Base-by-base conservation (phyloP, 306 rosid species). In the Quercus gilva region DNA sequence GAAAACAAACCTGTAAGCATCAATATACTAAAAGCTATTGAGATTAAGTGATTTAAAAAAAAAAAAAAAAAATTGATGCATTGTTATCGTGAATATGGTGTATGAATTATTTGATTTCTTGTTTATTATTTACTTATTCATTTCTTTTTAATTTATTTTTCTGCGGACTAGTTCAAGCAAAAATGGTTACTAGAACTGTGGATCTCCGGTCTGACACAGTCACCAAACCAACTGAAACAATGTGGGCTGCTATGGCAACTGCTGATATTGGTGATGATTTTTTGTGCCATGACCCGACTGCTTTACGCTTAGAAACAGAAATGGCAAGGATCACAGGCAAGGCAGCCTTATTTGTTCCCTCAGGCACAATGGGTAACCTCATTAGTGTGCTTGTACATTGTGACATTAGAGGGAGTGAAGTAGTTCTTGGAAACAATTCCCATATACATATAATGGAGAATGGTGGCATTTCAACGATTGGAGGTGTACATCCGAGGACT, bases 281-380 rank as follows among this genome's bases (percentile, higher is more conserved):
- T 25, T 80, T 95, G 20, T 87, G 87, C 18, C 19, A 65, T 25
- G 99, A 95, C 67, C 99, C 99, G 1, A 92, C 94, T 1, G 94
- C 95, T 69, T 80, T 82, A 5, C 90, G 76, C 67, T 76, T 95
- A 25, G 97, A 95, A 81, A 59, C 82, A 8, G 96, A 92, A 76
- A 86, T 92, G 95, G 97, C 97, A 1, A 86, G 78, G 89, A 82
- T 77, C 56, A 85, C 80, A 80, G 98, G 94, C 21, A 95, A 95
- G 72, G 97, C 99, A 0, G 97, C 92, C 5, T 86, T 95, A 76
- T 95, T 92, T 76, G 97, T 95, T 57, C 92, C 99, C 8, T 95
- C 99, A 5, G 99, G 99, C 23, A 95, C 99, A 1, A 95, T 95
- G 99, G 97, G 97, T 20, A 95, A 95, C 82, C 99, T 95, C 49